These are phyloP conservation scores for Monilinia vaccinii-corymbosi DNA, from an alignment of 2,329 filamentous ascomycete species.

Conservation along the genomic window DNA sequence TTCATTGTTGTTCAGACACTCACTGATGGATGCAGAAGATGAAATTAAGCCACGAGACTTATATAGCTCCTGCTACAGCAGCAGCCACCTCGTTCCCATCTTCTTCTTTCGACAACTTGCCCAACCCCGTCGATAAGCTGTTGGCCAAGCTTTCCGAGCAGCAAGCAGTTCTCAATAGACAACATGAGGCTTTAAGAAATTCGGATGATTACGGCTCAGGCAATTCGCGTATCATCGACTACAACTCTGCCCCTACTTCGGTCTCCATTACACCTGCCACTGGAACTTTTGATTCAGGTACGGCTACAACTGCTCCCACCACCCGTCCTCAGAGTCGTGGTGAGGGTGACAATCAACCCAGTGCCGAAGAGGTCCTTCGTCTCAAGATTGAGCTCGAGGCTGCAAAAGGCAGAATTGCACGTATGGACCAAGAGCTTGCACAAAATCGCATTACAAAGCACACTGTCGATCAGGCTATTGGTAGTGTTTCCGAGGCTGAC, in stretches of 20 bases:
- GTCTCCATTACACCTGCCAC: constrained; percentile 54
- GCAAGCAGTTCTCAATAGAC: constrained; percentile 48
- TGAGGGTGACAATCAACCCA: constrained; percentile 30
- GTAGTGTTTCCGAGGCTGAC: constrained; percentile 39
- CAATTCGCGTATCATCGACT: constrained; percentile 33
- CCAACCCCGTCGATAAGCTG: constrained; percentile 59
- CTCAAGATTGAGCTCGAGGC: constrained; percentile 64
- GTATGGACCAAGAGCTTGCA: constrained; percentile 62
- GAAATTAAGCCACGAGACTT: constrained; percentile 38
- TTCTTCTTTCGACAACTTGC: constrained; percentile 30
- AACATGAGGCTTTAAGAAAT: constrained; percentile 44
- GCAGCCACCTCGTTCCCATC: neutral
- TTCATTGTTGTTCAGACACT: constrained; percentile 2
- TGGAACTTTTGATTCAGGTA: constrained; percentile 38
- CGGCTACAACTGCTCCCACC: constrained; percentile 35
- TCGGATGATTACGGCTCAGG: constrained; percentile 21
- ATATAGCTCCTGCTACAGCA: neutral
- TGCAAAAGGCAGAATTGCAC: constrained; percentile 60
- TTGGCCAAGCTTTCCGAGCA: constrained; percentile 68
- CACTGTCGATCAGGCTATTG: constrained; percentile 46
- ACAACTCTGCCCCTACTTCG: constrained; percentile 41
- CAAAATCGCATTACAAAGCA: constrained; percentile 53
- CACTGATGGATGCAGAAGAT: constrained; percentile 35
- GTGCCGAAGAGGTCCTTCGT: constrained; percentile 51
- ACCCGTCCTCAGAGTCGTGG: constrained; percentile 44